Base-by-base conservation (phyloP, 257 asterid species). In the Misopates orontium region DNA sequence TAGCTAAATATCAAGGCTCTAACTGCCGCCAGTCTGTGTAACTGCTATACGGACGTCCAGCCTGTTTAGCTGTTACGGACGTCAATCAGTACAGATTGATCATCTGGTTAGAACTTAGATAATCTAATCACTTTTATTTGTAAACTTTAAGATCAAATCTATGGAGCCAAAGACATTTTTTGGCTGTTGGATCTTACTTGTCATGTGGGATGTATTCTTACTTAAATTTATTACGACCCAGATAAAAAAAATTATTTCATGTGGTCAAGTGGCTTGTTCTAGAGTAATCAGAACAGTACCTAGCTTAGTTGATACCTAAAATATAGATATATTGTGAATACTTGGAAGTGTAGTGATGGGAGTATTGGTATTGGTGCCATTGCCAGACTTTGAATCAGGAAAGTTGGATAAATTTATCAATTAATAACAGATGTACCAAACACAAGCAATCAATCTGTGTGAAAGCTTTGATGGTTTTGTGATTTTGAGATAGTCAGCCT, bases 351-450 rank as follows among this genome's bases (percentile, higher is more conserved):
- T 21, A 12, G 8, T 20, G 28, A 20, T 21, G 32, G 10, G 28
- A 20, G 14, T 20, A 61, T 48, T 61, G 41, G 20, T 61, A 36
- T 1, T 10, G 32, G 64, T 59, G 63, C 60, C 57, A 53, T 13
- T 70, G 58, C 76, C 53, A 70, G 72, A 44, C 68, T 64, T 31
- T 18, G 62, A 71, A 48, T 64, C 60, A 19, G 41, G 56, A 32
- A 40, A 52, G 32, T 31, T 42, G 18, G 25, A 39, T 17, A 31
- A 65, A 28, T 60, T n/a, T 53, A 71, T 51, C 56, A 42, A 61
- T 54, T 62, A 67, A 61, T 63, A 62, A 41, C 68, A 73, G 70
- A 71, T 70, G 75, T 60, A 69, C 52, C 20, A 57, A 55, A 54
- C 17, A 28, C 22, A 54, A 62, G 58, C 21, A 28, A 19, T 10